Evolutionary conservation across 2,329 filamentous ascomycete genomes (phyloP).

Genomic region (Pezicula carpinea): DNA sequence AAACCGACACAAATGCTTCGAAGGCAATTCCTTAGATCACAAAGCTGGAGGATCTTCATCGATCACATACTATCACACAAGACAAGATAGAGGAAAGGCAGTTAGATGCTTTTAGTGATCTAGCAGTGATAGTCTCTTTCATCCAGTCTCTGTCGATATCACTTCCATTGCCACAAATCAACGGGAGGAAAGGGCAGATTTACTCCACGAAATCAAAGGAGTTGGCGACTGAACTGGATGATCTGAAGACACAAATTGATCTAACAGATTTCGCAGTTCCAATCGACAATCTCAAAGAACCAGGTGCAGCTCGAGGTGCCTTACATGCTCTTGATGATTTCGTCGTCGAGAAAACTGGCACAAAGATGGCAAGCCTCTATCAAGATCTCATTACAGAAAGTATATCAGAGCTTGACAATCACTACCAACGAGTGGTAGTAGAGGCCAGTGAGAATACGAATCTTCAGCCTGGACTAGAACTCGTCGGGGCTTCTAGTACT

Average conservation of each 20-base stretch:
- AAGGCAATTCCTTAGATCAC: conserved; percentile 36
- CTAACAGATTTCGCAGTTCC: conserved; percentile 36
- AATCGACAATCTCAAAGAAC: conserved; percentile 37
- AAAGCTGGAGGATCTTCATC: conserved; percentile 35
- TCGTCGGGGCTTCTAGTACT: conserved; percentile 8
- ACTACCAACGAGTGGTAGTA: conserved; percentile 20
- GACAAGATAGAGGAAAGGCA: conserved; percentile 32
- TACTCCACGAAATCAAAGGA: conserved; percentile 31
- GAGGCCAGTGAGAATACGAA: conserved; percentile 15
- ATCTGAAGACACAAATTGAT: conserved; percentile 34
- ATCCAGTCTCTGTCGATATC: conserved; percentile 32
- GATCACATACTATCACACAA: conserved; percentile 27
- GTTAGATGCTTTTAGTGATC: conserved; percentile 29
- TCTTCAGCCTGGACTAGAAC: conserved; percentile 7
- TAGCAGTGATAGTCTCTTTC: conserved; percentile 36
- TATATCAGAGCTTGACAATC: conserved; percentile 28
- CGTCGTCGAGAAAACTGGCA: conserved; percentile 33
- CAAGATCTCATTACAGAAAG: conserved; percentile 37
- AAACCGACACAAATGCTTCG: conserved; percentile 29
- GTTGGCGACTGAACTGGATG: conserved; percentile 34
- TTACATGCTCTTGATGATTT: conserved; percentile 30
- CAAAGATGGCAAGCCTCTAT: conserved; percentile 39
- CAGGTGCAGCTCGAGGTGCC: conserved; percentile 32
- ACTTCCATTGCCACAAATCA: conserved; percentile 33
- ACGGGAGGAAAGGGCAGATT: conserved; percentile 34